Base-by-base conservation (phyloP, 108 stramenopile species). In the Schizochytrium sp. region DNA sequence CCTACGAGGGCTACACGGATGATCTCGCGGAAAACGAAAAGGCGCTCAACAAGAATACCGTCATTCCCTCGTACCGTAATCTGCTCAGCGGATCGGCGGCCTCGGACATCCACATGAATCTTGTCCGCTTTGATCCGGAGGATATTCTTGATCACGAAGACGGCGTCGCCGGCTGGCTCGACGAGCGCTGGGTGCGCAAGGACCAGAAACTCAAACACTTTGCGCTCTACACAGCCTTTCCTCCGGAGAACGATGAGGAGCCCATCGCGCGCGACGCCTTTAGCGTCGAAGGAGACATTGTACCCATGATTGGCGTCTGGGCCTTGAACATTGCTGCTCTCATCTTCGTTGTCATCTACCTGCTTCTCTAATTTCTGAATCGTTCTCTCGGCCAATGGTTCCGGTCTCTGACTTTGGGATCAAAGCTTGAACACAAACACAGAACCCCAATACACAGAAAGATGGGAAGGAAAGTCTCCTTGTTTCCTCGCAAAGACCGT, bases 1-100 rank as follows among this genome's bases (percentile, higher is more conserved):
- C 76, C 51, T 83, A 83, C 51, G 76, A 83, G 51, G 76, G 76
- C 76, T 83, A 83, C 76, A 25, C 45, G 19, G 76, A 83, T 4
- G 76, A 83, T 6, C 25, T 83, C 19, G 48, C 76, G n/a, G 18
- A 83, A 47, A 83, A 47, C 45, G 76, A 83, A 83, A 47, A 53
- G 45, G 12, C 44, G 76, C 51, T 53, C 45, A 25, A 53, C 48
- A 83, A 53, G 48, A 83, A 34, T 5, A 12, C n/a, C 2, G 16
- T 53, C 25, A 23, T 83, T 18, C 76, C 76, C 51, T 53, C 76
- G n/a, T 83, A 83, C 76, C 45, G 51, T 6, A 83, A 83, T 45
- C 51, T 83, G 45, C 76, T 83, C 48, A 53, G 48, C 28, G 76
- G 48, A 12, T 21, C 76, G 51, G 51, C 48, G 6, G 44, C 76